Evolutionary conservation across 768 basidiomycete species (phyloP).

Genomic region (Mycena galopus): DNA sequence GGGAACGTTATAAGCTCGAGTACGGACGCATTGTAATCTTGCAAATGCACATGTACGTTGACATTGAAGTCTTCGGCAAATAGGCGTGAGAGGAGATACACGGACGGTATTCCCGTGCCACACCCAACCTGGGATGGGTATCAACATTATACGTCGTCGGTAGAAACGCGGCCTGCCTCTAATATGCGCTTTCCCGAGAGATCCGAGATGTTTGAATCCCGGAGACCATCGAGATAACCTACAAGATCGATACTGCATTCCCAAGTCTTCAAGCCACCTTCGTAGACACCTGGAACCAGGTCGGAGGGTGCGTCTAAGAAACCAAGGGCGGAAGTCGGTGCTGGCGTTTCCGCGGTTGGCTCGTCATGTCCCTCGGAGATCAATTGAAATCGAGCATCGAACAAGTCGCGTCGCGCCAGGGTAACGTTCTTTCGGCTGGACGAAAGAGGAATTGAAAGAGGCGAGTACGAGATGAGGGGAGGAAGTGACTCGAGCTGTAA

Average conservation of each 20-base stretch:
- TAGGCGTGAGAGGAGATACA: slow-evolving; percentile 76
- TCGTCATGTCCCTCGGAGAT: slow-evolving; percentile 65
- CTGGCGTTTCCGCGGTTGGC: slow-evolving; percentile 20
- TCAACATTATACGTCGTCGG: not conserved
- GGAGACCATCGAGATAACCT: slow-evolving; percentile 64
- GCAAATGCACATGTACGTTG: slow-evolving; percentile 77
- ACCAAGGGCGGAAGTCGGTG: slow-evolving; percentile 55
- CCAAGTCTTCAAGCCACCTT: slow-evolving; percentile 98
- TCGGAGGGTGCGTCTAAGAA: slow-evolving; percentile 90
- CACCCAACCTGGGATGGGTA: slow-evolving; percentile 81
- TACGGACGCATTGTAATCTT: slow-evolving; percentile 92
- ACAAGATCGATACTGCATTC: slow-evolving; percentile 94
- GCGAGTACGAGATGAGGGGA: slow-evolving; percentile 83
- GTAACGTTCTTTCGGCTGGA: slow-evolving; percentile 48
- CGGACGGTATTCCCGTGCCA: slow-evolving; percentile 89
- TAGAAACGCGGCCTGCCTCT: slow-evolving; percentile 67
- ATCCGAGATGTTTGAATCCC: slow-evolving; percentile 29
- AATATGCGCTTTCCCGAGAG: slow-evolving; percentile 68
- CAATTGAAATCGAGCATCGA: slow-evolving; percentile 96
- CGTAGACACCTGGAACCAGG: slow-evolving; percentile 91
- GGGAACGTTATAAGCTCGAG: slow-evolving; percentile 84
- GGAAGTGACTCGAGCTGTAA: slow-evolving; percentile 79
- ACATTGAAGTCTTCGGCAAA: slow-evolving; percentile 53
- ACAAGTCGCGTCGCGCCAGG: slow-evolving; percentile 87
- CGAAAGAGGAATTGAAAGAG: slow-evolving; percentile 65